Base-by-base conservation (phyloP, 768 basidiomycete genomes). In the Rhodotorula paludigena region DNA sequence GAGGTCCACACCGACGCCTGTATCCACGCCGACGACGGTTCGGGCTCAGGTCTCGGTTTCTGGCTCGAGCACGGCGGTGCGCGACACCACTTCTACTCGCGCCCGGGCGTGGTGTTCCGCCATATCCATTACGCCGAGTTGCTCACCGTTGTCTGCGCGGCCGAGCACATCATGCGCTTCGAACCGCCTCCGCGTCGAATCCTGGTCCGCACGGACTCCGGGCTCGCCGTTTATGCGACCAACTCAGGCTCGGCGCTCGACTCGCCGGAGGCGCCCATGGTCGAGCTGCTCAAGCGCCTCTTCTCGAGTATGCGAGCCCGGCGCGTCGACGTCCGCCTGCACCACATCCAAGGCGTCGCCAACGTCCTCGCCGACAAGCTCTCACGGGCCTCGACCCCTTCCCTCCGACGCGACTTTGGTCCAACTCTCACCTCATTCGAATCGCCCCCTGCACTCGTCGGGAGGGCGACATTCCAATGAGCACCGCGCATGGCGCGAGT, bases 1-100 rank as follows among this genome's bases (percentile, higher is more conserved):
- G n/a, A 39, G 18, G 7, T 51, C 21, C 20, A 39, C 48, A 39
- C n/a, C n/a, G 48, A 60, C 39, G 59, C 59, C 38, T 60, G 59
- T 38, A 18, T 35, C 42, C 14, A 30, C 11, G 3, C 25, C 32
- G 38, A 51, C 28, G 42, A 38, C 35, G 23, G 8, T 18, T 9
- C 3, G 16, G 52, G 52, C 21, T 16, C 23, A 9, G 41, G 56
- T 7, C 23, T 57, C 4, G 56, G 56, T 12, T 57, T 32, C 56
- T 44, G 28, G 30, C 21, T 28, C 56, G 16, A 32, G 11, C 2
- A 0, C 18, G 41, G 5, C 9, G 56, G 14, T 18, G 2, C 2
- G 4, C 25, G 18, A 3, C 21, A n/a, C 33, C 49, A 30, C 30
- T 51, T 15, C 59, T 51, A 11, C 48, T 30, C 20, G 4, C 59